phyloP scores from a whole-genome alignment of 2,329 filamentous ascomycete species.

The Xylaria sp. region DNA sequence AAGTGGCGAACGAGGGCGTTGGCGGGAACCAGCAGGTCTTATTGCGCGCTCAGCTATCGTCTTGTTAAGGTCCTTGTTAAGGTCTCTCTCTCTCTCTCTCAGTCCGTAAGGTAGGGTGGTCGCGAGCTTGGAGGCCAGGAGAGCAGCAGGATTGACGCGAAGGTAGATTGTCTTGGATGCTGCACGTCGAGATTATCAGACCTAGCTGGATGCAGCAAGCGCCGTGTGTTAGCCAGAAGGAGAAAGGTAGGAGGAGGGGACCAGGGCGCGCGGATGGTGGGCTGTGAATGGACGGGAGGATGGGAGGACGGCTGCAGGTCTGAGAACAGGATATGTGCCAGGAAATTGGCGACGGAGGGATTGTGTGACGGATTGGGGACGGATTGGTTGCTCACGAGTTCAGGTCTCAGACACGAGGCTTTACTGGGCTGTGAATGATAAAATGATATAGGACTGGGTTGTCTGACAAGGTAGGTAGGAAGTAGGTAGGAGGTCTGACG shows the following conservation, averaged over 20 bases:
- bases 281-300: slow-evolving; percentile 7
- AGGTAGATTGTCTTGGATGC: slow-evolving; percentile 31
- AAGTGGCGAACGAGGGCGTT: slow-evolving; percentile 35
- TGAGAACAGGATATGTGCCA: slow-evolving; percentile 17
- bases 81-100: too few species aligned
- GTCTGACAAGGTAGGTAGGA: background rate
- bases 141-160: slow-evolving; percentile 25
- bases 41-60: slow-evolving; percentile 31
- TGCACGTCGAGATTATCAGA: slow-evolving; percentile 35
- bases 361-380: slow-evolving; percentile 15
- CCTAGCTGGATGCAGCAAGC: slow-evolving; percentile 30
- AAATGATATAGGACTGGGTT: too few species aligned
- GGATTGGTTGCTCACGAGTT: slow-evolving; percentile 25
- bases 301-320: slow-evolving; percentile 20
- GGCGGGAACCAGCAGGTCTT: slow-evolving; percentile 38
- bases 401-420: slow-evolving; percentile 32
- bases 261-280: slow-evolving; percentile 3
- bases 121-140: slow-evolving; percentile 33
- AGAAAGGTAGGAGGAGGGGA: slow-evolving; percentile 13
- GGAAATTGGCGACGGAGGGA: slow-evolving; percentile 17
- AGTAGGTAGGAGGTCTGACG: background rate
- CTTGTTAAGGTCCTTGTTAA: slow-evolving; percentile 16
- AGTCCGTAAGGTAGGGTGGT: slow-evolving; percentile 34
- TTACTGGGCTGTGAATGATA: too few species aligned
- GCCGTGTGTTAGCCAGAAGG: slow-evolving; percentile 28